Evolutionary conservation across 106 monocot genomes (phyloP).

Genomic region (Allium cepa): DNA sequence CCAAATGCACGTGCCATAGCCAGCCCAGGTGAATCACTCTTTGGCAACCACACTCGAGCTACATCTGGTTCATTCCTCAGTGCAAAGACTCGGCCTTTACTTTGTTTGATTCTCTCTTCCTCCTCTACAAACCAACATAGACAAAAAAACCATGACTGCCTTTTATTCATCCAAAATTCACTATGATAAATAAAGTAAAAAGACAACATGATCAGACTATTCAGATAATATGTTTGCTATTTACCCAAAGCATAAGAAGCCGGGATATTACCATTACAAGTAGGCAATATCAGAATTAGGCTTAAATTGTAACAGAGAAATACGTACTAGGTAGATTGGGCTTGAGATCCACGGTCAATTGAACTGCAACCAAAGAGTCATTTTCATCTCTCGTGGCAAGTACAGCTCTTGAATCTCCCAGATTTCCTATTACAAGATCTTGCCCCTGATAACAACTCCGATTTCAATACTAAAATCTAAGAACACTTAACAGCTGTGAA

Average conservation of each 20-base stretch:
- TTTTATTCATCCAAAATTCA: no score
- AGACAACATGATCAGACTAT: not conserved
- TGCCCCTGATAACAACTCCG: constrained; percentile 8
- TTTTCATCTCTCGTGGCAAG: constrained; percentile 26
- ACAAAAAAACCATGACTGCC: no score
- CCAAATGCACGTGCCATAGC: constrained; percentile 73
- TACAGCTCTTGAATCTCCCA: constrained; percentile 25
- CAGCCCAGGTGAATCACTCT: constrained; percentile 53
- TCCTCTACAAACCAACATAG: constrained; percentile 21
- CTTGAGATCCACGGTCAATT: constrained; percentile 29
- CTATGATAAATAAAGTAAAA: no score
- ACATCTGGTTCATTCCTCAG: constrained; percentile 65
- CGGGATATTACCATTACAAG: no score
- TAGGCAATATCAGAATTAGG: not conserved
- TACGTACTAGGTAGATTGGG: constrained; percentile 25
- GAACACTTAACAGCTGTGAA: not conserved
- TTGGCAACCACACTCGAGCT: constrained; percentile 65
- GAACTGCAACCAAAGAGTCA: constrained; percentile 16
- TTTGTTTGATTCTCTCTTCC: constrained; percentile 54
- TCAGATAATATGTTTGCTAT: not conserved
- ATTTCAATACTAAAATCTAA: not conserved
- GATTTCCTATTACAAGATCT: constrained; percentile 29
- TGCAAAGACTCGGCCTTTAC: constrained; percentile 61
- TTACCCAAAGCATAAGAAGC: not conserved
- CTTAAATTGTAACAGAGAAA: not conserved